These are phyloP conservation scores for Tilletia horrida DNA, from an alignment of 1,284 basidiomycete genomes.

Conservation along the genomic window DNA sequence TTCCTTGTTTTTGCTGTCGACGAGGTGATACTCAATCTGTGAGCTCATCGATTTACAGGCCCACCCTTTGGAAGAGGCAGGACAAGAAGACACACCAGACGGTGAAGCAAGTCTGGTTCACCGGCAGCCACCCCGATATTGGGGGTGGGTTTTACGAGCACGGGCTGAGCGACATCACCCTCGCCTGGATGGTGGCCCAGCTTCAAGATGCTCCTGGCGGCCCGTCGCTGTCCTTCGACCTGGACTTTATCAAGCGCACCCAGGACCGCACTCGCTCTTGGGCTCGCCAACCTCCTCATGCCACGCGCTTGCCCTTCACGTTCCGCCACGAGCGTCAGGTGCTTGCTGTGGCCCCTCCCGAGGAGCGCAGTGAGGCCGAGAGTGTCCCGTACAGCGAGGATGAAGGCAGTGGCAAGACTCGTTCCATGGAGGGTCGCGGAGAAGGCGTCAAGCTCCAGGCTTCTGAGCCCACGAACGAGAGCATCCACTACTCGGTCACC, in stretches of 20 bases:
- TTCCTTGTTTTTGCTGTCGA: no score
- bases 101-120: conserved; percentile 51
- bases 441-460: not conserved
- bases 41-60: not conserved
- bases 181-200: conserved; percentile 49
- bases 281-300: conserved; percentile 35
- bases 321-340: conserved; percentile 16
- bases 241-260: conserved; percentile 24
- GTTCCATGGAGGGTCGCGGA: no score
- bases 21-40: no score
- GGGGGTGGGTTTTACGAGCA: conserved; percentile 47
- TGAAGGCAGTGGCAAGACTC: not conserved
- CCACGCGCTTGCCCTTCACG: conserved; percentile 17
- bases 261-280: conserved; percentile 35
- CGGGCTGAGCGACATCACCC: conserved; percentile 43
- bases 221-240: conserved; percentile 35
- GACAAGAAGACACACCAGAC: conserved; percentile 27
- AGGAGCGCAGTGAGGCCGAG: conserved; percentile 1
- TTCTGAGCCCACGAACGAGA: not conserved
- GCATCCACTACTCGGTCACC: conserved; percentile 5
- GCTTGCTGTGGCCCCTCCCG: not conserved
- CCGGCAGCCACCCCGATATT: conserved; percentile 46
- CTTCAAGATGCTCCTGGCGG: conserved; percentile 35
- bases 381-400: not conserved
- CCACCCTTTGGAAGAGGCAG: conserved; percentile 4